Conservation (phyloP, 2,329 filamentous ascomycete genomes). For the Aspergillus ustus region DNA sequence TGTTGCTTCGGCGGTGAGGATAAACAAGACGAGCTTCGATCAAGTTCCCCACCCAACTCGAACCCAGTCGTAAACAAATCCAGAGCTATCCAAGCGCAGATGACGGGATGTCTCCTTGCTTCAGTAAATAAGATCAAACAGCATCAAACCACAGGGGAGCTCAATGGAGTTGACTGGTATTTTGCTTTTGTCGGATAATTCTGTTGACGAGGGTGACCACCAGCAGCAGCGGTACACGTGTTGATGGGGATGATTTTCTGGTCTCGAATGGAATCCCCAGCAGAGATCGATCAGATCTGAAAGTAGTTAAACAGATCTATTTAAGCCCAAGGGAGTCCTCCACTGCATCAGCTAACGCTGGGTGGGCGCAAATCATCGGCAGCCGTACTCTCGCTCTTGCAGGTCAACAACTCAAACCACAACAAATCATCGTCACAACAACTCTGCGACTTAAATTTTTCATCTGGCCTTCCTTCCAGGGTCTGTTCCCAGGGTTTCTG, state of each 20-base stretch:
- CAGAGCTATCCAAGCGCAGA: background rate
- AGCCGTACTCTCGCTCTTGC: constrained; percentile 21
- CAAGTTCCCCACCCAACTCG: background rate
- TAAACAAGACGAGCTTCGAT: background rate
- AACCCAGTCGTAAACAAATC: background rate
- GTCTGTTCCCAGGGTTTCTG: constrained; percentile 4
- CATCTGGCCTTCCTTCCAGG: constrained; percentile 6
- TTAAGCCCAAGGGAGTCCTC: constrained; percentile 1
- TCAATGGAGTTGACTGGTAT: background rate
- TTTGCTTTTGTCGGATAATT: constrained; percentile 13
- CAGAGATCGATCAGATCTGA: constrained; percentile 4
- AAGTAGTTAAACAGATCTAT: constrained; percentile 8
- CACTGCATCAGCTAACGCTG: constrained; percentile 21
- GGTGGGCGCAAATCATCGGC: constrained; percentile 26
- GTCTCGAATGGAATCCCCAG: constrained; percentile 8
- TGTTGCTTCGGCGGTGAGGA: background rate
- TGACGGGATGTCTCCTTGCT: constrained; percentile 10
- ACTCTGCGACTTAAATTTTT: background rate
- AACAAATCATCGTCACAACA: constrained; percentile 11
- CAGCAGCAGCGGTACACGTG: constrained; percentile 22
- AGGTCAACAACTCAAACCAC: constrained; percentile 10
- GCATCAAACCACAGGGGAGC: background rate
- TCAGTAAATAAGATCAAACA: constrained; percentile 3
- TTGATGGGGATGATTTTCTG: constrained; percentile 12
- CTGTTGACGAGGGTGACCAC: constrained; percentile 17